Conservation (phyloP, 2,329 filamentous ascomycete species). For the Aspergillus thermomutatus region DNA sequence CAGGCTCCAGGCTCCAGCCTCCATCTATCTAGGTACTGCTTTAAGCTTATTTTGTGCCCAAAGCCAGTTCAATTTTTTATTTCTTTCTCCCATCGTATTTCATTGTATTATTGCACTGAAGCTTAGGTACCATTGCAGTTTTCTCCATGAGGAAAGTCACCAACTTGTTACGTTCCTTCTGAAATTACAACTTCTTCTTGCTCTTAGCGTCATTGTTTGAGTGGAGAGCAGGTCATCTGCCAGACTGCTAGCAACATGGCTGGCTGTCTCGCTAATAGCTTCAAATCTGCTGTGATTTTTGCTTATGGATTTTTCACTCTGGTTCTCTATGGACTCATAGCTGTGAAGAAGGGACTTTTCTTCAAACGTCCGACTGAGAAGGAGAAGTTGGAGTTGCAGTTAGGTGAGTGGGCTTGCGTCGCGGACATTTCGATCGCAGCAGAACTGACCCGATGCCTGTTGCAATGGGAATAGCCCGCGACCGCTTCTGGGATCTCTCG, state of each 20-base stretch:
- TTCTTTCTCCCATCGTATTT: not conserved
- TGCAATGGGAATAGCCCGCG: slow-evolving; percentile 40
- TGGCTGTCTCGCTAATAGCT: slow-evolving; percentile 11
- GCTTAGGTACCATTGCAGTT: not conserved
- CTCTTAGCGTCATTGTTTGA: not conserved
- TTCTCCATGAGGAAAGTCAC: not conserved
- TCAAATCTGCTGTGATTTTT: slow-evolving; percentile 20
- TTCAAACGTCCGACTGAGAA: slow-evolving; percentile 39
- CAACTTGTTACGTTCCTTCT: not conserved
- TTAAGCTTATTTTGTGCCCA: not conserved
- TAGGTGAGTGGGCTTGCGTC: slow-evolving; percentile 31
- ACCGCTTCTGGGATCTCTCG: slow-evolving; percentile 54
- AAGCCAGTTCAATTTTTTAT: not conserved
- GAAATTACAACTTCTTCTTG: not conserved
- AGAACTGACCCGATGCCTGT: not conserved
- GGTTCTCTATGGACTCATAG: slow-evolving; percentile 28
- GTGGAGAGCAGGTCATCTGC: not conserved
- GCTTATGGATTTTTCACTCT: slow-evolving; percentile 37
- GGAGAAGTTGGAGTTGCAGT: slow-evolving; percentile 37
- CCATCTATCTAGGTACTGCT: not conserved
- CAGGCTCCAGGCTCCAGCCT: too few species aligned
- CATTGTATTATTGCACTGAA: not conserved
- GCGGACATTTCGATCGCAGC: not conserved
- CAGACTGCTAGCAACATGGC: slow-evolving; percentile 18
- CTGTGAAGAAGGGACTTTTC: slow-evolving; percentile 32